A percentile compares a stretch with the other conserved stretches of the same genome.
Conservation (phyloP, 2,329 filamentous ascomycete species). For the Trichoderma hamatum region DNA sequence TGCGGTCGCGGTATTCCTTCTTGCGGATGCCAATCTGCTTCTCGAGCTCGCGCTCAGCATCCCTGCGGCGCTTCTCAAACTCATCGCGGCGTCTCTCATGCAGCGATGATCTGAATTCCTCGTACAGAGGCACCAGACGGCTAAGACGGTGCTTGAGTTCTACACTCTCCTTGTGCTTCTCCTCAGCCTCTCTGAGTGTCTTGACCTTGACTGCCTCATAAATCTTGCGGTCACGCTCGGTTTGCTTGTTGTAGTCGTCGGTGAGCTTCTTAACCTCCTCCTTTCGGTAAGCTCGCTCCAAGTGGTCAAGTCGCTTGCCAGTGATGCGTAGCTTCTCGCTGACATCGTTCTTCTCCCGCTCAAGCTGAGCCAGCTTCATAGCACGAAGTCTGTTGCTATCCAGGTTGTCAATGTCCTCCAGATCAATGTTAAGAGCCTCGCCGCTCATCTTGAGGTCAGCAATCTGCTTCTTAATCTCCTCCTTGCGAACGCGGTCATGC, state of each 20-base stretch:
- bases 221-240: slow-evolving; percentile 73
- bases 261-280: slow-evolving; percentile 92
- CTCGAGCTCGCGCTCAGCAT: slow-evolving; percentile 90
- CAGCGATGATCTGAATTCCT: slow-evolving; percentile 78
- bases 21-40: slow-evolving; percentile 85
- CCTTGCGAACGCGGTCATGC: slow-evolving; percentile 84
- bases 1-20: slow-evolving; percentile 84
- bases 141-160: slow-evolving; percentile 91
- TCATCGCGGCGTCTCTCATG: slow-evolving; percentile 88
- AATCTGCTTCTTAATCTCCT: slow-evolving; percentile 91
- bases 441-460: slow-evolving; percentile 87
- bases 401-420: slow-evolving; percentile 80
- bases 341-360: slow-evolving; percentile 97
- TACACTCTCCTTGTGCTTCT: slow-evolving; percentile 89
- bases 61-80: slow-evolving; percentile 91
- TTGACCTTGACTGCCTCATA: slow-evolving; percentile 80
- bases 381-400: slow-evolving; percentile 89
- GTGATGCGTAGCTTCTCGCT: slow-evolving; percentile 89
- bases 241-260: slow-evolving; percentile 83
- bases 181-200: slow-evolving; percentile 77
- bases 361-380: slow-evolving; percentile 92
- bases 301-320: slow-evolving; percentile 92
- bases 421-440: slow-evolving; percentile 74
- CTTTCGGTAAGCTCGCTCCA: slow-evolving; percentile 94
- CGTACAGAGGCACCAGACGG: slow-evolving; percentile 82